Base-by-base conservation (phyloP, 257 asterid species). In the Gynochthodes officinalis region DNA sequence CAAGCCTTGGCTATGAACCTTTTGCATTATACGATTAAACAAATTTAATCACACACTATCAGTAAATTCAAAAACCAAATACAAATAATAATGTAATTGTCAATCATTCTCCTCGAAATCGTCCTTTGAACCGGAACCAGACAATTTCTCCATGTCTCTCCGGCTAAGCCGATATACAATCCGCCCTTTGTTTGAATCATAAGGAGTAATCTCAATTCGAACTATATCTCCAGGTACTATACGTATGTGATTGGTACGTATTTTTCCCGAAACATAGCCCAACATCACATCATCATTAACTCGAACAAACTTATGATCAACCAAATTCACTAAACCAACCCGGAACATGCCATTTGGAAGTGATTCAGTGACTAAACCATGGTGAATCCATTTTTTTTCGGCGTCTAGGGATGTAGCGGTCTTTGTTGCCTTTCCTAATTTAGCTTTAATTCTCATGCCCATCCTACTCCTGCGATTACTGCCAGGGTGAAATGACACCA, bases 301-400 rank as follows among this genome's bases (percentile, higher is more conserved):
- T n/a, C 60, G 72, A 28, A 67, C 18, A 1, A 67, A 32, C 69
- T 64, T 64, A n/a, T 64, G 28, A 30, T 67, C 59, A 1, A 67
- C 59, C 25, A 67, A 7, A 14, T 67, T 44, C 1, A 67, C 57
- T 33, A 67, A 46, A 28, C 27, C 42, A 48, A 67, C 58, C 52
- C 71, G 42, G 71, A 67, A 67, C 71, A 67, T 67, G 18, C 71
- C 59, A 46, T 67, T 67, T 3, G 59, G 42, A 19, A 67, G 71
- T 7, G 71, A 67, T 49, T 67, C 71, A 9, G 44, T 44, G 19
- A 67, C 33, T n/a, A 44, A 18, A 67, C 71, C 71, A 11, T 27
- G n/a, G 46, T 67, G 39, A 14, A 4, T 16, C 71, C 71, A 67
- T 67, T 67, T 67, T 27, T 46, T 67, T 28, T 48, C 71, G 6